These are phyloP conservation scores for Casaregolazyma lundiana DNA, from an alignment of 1,139 yeast species.

Conservation along the genomic window DNA sequence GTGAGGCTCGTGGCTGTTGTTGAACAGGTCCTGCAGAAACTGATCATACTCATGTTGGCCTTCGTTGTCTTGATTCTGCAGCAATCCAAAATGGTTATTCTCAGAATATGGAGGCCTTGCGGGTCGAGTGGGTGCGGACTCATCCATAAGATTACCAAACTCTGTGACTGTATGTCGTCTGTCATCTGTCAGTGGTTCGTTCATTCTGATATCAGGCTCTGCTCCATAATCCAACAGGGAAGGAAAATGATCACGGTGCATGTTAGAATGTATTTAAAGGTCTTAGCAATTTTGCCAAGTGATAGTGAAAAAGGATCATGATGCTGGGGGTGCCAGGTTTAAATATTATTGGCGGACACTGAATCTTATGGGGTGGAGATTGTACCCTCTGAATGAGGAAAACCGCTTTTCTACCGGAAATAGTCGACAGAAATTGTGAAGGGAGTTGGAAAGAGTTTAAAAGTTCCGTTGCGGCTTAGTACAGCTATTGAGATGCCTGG, in stretches of 20 bases:
- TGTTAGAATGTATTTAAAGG: not conserved
- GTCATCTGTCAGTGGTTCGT: not conserved
- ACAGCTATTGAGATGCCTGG: no score
- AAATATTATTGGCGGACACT: no score
- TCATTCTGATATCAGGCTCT: not conserved
- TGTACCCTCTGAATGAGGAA: not conserved
- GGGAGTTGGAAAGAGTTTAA: not conserved
- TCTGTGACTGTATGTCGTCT: not conserved
- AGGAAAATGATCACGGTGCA: not conserved
- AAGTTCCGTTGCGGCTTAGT: no score
- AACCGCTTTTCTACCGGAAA: no score
- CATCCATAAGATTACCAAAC: not conserved
- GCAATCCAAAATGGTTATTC: not conserved
- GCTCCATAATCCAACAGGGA: not conserved
- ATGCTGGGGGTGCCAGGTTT: not conserved
- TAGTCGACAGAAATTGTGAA: no score
- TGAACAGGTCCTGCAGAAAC: not conserved
- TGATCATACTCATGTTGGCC: not conserved
- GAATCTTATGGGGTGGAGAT: not conserved
- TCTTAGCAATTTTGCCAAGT: not conserved
- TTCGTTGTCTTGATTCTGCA: not conserved
- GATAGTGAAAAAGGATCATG: not conserved
- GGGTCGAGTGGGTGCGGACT: not conserved
- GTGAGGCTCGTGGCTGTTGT: not conserved
- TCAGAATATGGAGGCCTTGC: not conserved